phyloP scores from a whole-genome alignment of 139 green algal genomes.

The Spirogloea muscicola region DNA sequence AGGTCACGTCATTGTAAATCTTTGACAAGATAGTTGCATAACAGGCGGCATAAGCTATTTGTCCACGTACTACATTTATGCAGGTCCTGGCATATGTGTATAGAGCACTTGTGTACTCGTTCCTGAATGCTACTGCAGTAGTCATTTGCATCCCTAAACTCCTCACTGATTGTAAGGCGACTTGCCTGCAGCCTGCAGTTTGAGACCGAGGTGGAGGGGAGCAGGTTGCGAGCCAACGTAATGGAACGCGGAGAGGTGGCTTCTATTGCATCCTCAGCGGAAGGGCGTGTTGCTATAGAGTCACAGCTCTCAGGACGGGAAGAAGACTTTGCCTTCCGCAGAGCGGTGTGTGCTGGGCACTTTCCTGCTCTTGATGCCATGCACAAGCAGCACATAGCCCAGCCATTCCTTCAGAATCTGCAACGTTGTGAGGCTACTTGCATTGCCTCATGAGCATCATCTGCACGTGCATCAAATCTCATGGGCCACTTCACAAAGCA shows the following conservation, averaged over 20 bases:
- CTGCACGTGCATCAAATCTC: no score
- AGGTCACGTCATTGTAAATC: no score
- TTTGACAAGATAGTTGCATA: no score
- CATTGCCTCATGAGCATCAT: background rate
- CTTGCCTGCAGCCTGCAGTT: conserved; percentile 66
- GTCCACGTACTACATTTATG: no score
- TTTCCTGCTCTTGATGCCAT: background rate
- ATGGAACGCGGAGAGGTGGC: conserved; percentile 20
- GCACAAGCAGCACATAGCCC: background rate
- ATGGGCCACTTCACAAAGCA: no score
- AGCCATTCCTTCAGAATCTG: background rate
- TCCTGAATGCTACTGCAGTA: no score
- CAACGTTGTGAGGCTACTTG: background rate
- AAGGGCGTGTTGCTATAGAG: background rate
- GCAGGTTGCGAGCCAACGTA: conserved; percentile 59
- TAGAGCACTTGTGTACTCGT: no score
- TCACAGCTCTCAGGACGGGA: conserved; percentile 61
- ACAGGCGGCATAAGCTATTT: no score
- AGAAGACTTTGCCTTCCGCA: conserved; percentile 75
- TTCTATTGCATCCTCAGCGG: background rate
- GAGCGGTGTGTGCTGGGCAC: conserved; percentile 45
- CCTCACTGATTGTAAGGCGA: no score
- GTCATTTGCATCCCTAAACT: no score
- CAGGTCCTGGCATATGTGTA: no score
- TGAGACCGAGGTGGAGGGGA: conserved; percentile 70